phyloP scores from a whole-genome alignment of 2,329 filamentous ascomycete genomes.

The Alternaria solani region DNA sequence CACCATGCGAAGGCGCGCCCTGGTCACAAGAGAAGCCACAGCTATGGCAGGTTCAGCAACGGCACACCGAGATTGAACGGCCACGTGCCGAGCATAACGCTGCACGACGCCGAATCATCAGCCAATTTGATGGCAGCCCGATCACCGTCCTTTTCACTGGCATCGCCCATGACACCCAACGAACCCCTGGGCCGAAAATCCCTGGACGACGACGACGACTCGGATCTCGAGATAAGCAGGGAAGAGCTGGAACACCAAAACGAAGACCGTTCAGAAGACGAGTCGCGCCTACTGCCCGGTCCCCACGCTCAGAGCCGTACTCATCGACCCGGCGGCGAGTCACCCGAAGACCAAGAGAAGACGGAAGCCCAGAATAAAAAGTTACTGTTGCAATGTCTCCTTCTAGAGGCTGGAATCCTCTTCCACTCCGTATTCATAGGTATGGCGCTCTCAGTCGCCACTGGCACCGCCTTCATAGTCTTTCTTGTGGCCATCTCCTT shows the following conservation, averaged over 20 bases:
- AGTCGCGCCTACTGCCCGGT: constrained; percentile 42
- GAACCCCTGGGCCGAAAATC: constrained; percentile 15
- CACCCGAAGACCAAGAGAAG: constrained; percentile 34
- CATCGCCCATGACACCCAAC: constrained; percentile 33
- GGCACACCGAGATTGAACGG: constrained; percentile 29
- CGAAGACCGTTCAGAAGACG: constrained; percentile 38
- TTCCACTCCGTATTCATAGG: constrained; percentile 82
- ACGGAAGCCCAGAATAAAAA: constrained; percentile 62
- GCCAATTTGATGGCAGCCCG: constrained; percentile 45
- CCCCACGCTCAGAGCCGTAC: constrained; percentile 30
- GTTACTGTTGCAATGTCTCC: constrained; percentile 74
- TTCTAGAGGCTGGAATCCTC: constrained; percentile 79
- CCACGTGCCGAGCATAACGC: constrained; percentile 39
- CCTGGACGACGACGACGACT: constrained; percentile 32
- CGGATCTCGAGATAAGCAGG: constrained; percentile 46
- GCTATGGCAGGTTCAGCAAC: constrained; percentile 42
- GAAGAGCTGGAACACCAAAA: constrained; percentile 46
- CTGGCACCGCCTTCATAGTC: constrained; percentile 69
- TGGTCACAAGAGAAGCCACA: constrained; percentile 43
- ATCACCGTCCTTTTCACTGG: constrained; percentile 42
- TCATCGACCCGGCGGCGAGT: constrained; percentile 18
- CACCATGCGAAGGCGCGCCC: constrained; percentile 26
- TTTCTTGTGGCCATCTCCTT: constrained; percentile 74
- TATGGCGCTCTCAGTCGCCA: constrained; percentile 74
- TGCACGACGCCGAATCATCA: constrained; percentile 44